Evolutionary conservation across 1,139 yeast species (phyloP).

Genomic region (Geotrichum siamense): DNA sequence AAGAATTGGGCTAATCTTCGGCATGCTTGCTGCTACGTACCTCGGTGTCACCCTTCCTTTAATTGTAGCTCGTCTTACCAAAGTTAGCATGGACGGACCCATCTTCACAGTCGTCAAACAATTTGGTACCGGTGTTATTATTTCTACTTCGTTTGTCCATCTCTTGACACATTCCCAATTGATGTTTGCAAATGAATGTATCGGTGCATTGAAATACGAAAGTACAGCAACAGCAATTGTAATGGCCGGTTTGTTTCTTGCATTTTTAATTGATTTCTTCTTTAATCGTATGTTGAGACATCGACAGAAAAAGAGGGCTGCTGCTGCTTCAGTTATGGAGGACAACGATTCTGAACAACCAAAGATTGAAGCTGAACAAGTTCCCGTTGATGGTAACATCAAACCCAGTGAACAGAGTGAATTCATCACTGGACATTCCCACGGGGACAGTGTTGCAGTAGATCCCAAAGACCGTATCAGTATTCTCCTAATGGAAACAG

Average conservation of each 20-base stretch:
- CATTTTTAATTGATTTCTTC: slow-evolving; percentile 33
- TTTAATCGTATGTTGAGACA: slow-evolving; percentile 25
- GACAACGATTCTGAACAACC: slow-evolving; percentile 5
- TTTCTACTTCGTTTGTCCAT: slow-evolving; percentile 85
- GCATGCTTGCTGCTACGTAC: slow-evolving; percentile 33
- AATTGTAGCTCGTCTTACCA: slow-evolving; percentile 24
- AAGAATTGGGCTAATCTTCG: slow-evolving; percentile 35
- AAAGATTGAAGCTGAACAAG: slow-evolving; percentile 7
- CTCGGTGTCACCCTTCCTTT: slow-evolving; percentile 34
- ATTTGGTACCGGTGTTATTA: slow-evolving; percentile 87
- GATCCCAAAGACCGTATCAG: slow-evolving; percentile 28
- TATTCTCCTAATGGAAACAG: slow-evolving; percentile 64
- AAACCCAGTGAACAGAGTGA: slow-evolving; percentile 2
- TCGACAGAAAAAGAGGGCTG: slow-evolving; percentile 19
- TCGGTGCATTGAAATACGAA: slow-evolving; percentile 43
- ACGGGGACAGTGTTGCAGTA: slow-evolving; percentile 14
- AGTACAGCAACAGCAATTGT: slow-evolving; percentile 35
- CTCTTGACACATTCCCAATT: slow-evolving; percentile 70
- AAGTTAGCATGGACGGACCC: slow-evolving; percentile 26
- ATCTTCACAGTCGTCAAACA: slow-evolving; percentile 28
- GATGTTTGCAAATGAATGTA: slow-evolving; percentile 46
- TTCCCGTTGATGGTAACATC: background rate
- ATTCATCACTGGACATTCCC: slow-evolving; percentile 14
- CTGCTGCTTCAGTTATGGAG: background rate
- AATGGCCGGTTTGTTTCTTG: slow-evolving; percentile 35